A percentile compares a stretch with the other conserved stretches of the same genome.
These are phyloP conservation scores for Oryza nivara DNA, from an alignment of 176 grass and related monocot species.

Conservation along the genomic window DNA sequence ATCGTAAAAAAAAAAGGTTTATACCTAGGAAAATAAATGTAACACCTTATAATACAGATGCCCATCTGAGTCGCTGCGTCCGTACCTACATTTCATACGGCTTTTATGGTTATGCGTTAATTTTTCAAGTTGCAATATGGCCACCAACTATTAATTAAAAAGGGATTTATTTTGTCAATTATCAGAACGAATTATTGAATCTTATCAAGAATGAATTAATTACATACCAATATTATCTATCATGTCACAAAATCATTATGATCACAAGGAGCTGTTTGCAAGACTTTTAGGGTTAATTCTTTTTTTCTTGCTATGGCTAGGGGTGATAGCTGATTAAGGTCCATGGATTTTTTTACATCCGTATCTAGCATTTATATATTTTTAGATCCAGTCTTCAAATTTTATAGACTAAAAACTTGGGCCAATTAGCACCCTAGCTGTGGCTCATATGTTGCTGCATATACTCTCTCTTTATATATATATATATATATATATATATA, in stretches of 20 bases:
- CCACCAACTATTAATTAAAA: not conserved
- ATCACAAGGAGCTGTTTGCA: not conserved
- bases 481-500: too few relatives aligned
- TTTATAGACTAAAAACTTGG: too few relatives aligned
- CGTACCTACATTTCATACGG: not conserved
- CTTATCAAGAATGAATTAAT: not conserved
- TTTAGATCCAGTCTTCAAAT: too few relatives aligned
- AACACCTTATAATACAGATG: too few relatives aligned
- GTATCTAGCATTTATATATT: too few relatives aligned
- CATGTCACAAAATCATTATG: not conserved
- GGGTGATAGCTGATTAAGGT: too few relatives aligned
- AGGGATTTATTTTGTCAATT: not conserved
- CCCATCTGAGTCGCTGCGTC: too few relatives aligned
- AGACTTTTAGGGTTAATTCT: not conserved
- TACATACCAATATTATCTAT: not conserved
- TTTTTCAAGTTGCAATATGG: not conserved
- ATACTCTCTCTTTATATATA: too few relatives aligned
- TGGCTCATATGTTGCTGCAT: not conserved
- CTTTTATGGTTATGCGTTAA: not conserved
- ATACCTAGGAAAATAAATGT: too few relatives aligned
- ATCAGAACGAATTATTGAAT: not conserved
- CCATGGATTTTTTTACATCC: too few relatives aligned
- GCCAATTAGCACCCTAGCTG: too few relatives aligned
- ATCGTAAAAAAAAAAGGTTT: too few relatives aligned
- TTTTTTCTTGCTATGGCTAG: not conserved